Percentiles rank a stretch among this genome's conserved stretches.
phyloP scores from a whole-genome alignment of 2,329 filamentous ascomycete species.

The Fusarium xylarioides region DNA sequence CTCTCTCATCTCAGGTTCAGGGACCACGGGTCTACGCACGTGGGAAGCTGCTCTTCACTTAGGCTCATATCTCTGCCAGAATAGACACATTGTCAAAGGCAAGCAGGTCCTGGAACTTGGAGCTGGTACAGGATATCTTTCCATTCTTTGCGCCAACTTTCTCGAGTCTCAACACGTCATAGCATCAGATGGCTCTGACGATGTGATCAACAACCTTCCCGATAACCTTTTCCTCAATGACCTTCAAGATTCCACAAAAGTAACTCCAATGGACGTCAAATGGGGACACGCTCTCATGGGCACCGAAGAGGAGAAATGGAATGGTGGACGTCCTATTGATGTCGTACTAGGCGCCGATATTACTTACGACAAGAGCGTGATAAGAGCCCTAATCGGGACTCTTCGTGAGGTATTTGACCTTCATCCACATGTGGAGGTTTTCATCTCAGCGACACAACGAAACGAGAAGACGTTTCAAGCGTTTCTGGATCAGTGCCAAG shows the following conservation, averaged over 20 bases:
- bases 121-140: constrained; percentile 79
- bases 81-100: constrained; percentile 55
- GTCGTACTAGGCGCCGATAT: constrained; percentile 80
- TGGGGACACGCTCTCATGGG: constrained; percentile 71
- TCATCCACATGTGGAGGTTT: constrained; percentile 64
- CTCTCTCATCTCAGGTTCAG: constrained; percentile 72
- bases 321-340: constrained; percentile 60
- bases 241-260: constrained; percentile 58
- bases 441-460: constrained; percentile 76
- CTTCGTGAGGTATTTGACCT: constrained; percentile 68
- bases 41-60: constrained; percentile 85
- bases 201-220: constrained; percentile 72
- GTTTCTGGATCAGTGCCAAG: constrained; percentile 68
- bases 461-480: constrained; percentile 73
- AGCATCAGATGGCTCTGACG: constrained; percentile 78
- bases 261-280: constrained; percentile 65
- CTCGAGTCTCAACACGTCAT: constrained; percentile 68
- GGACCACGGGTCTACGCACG: constrained; percentile 80
- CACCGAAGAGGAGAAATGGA: constrained; percentile 65
- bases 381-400: constrained; percentile 71
- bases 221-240: constrained; percentile 76
- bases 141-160: constrained; percentile 76
- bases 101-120: constrained; percentile 77
- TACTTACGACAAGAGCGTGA: constrained; percentile 75
- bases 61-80: constrained; percentile 70